Base-by-base conservation (phyloP, 805 yeast species). In the Kodamaea restingae region DNA sequence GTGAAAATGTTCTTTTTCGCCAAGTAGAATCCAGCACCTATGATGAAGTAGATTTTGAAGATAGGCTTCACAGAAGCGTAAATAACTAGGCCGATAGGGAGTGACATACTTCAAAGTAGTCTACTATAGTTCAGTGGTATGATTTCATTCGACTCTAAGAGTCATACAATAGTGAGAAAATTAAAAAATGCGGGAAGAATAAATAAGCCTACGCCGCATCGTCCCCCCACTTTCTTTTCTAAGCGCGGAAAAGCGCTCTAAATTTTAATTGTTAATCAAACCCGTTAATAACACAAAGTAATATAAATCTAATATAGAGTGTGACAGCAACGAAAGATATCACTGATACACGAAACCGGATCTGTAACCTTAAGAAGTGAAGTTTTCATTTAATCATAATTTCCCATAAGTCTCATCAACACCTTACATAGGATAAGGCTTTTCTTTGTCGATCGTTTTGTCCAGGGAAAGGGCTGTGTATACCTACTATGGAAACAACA, bases 51-150 rank as follows among this genome's bases (percentile, higher is more conserved):
- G 47, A 87, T 84, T 60, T 88, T 88, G 61, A 86, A 71, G 42
- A 87, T 81, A n/a, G 96, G 96, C 65, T 86, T 87, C 40, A 83
- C 81, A 0, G 95, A 78, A 17, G 86, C 73, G 62, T 83, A 87
- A 4, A 88, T 81, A 26, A 86, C 78, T 28, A 71, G 70, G 12
- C 93, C 91, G 17, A 39, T 32, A 21, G 42, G 24, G 4, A 29
- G 35, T 5, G 35, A 30, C 40, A 37, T 37, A 3, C 18, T 20
- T 18, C n/a, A 10, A 11, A 21, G 21, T 15, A 12, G 15, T 25
- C 12, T 9, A n/a, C 27, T 25, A 4, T 25, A 4, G 11, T 4
- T 25, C 12, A 25, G n/a, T 25, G 10, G 12, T 25, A n/a, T 25
- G 12, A 5, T 25, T 25, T 25, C 27, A 25, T 25, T 25, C 27